Base-by-base conservation (phyloP, 2,329 filamentous ascomycete genomes). In the Stemphylium beticola region DNA sequence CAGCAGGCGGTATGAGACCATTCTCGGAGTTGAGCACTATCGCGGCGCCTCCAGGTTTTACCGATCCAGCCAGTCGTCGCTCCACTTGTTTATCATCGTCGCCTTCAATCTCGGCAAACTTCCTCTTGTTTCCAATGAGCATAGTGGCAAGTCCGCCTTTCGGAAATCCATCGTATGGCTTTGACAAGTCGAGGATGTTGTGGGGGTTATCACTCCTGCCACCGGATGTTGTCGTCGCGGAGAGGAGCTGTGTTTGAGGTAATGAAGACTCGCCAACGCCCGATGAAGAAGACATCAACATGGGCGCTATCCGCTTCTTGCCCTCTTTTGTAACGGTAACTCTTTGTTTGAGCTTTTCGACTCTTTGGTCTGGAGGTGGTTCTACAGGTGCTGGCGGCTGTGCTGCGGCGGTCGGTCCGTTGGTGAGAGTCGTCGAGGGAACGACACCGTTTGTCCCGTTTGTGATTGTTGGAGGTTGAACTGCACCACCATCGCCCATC, bases 261-360 rank as follows among this genome's bases (percentile, higher is more conserved):
- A 97, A 79, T 14, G 93, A 96, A 0, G 93, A 96, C 68, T 93
- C 88, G 10, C 91, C 91, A 1, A 89, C 90, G 2, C 91, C 92
- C 8, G 93, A 93, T 0, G 92, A 92, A 0, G 93, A 96, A 2
- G 80, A 82, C 6, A 99, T 91, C 11, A 99, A 82, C 60, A 99
- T 81, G 1, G 95, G 95, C 4, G 92, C 91, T 50, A 99, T 93
- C 49, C 95, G 86, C 78, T 99, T 99, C 78, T 95, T 98, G 26
- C 95, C 95, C 62, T 99, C 93, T 73, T 97, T 98, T 0, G 92
- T 96, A 56, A 97, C 88, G 0, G 93, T 97, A 3, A 98, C 93
- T 47, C 95, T 85, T 58, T 93, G 91, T 76, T 98, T 98, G 60
- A 98, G 77, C 58, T 85, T 84, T 63, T 89, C 86, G 3, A 89